Base-by-base conservation (phyloP, 768 basidiomycete species). In the Cystobasidiopsis lactophilus region DNA sequence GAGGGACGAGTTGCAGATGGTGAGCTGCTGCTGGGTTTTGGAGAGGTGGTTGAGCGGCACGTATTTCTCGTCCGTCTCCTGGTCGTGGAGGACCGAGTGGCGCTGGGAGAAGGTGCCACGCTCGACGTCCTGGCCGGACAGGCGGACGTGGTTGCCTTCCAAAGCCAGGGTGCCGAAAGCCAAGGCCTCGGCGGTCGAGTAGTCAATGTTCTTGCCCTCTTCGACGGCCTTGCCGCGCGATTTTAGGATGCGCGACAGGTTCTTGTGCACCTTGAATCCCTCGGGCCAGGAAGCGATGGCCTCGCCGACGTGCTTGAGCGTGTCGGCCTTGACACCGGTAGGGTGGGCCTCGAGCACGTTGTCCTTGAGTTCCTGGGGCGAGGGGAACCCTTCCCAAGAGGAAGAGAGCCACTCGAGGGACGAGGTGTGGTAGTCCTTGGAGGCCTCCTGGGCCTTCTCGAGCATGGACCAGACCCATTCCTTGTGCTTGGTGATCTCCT, bases 381-480 rank as follows among this genome's bases (percentile, higher is more conserved):
- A 85, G 2, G 93, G 93, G 79, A 98, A 98, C 14, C 91, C 91
- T 51, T 82, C 84, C 93, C 93, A 98, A 1, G 85, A 81, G 7
- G 86, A 82, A 2, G 93, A 95, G 35, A 96, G 77, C 93, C 93
- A 96, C 65, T 98, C 93, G 65, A 86, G 85, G 62, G 77, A 76
- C 3, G 85, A 82, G 13, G 93, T 86, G 38, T 88, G 78, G 67
- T 98, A 98, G 65, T 95, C 85, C 71, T 95, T 93, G 13, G 84
- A 74, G 9, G 76, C 85, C n/a, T 75, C 77, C n/a, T 82, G 78
- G 7, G 93, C 86, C 68, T 80, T 89, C 69, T 98, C 93, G 53
- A 98, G 73, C 84, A 89, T 91, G 31, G 86, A 85, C 88, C 86
- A 93, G 2, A 98, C 93, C 93, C 93, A 98, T 62, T 81, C 83